Evolutionary conservation across 345 rosid species (phyloP).

Genomic region (Aurinia saxatilis): DNA sequence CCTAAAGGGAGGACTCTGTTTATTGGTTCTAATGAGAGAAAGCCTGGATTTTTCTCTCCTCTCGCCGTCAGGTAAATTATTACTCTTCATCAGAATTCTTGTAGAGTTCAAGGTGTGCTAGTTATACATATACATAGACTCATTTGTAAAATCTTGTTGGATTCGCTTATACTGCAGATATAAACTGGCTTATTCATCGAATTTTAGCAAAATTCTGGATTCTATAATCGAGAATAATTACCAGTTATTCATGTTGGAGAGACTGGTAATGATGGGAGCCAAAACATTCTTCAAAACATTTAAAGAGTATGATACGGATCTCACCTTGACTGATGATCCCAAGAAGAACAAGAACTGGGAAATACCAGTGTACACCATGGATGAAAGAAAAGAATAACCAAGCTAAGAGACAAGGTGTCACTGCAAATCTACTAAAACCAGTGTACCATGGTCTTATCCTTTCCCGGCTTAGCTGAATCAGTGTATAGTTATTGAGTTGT

Average conservation of each 20-base stretch:
- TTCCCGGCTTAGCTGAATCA: not conserved
- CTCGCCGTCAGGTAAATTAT: constrained; percentile 58
- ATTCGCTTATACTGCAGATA: constrained; percentile 45
- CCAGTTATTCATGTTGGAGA: constrained; percentile 86
- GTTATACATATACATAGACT: not conserved
- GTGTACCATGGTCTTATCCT: not conserved
- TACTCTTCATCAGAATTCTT: not conserved
- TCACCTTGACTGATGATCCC: constrained; percentile 82
- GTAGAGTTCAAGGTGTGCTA: not conserved
- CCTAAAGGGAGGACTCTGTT: constrained; percentile 76
- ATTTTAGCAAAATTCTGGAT: constrained; percentile 63
- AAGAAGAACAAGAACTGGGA: constrained; percentile 94
- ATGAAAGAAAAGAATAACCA: constrained; percentile 28
- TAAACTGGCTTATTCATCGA: constrained; percentile 81
- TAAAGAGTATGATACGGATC: constrained; percentile 59
- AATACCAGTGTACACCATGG: constrained; percentile 67
- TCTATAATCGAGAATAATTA: constrained; percentile 80
- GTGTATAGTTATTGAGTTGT: not conserved
- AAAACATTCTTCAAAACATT: constrained; percentile 75
- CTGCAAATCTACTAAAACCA: not conserved
- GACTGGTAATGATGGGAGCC: constrained; percentile 88
- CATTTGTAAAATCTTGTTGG: not conserved
- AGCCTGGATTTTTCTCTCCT: constrained; percentile 76
- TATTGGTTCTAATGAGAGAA: constrained; percentile 92
- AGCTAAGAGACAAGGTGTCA: constrained; percentile 20